These are phyloP conservation scores for Nicotiana sylvestris DNA, from an alignment of 257 asterid species.

Conservation along the genomic window DNA sequence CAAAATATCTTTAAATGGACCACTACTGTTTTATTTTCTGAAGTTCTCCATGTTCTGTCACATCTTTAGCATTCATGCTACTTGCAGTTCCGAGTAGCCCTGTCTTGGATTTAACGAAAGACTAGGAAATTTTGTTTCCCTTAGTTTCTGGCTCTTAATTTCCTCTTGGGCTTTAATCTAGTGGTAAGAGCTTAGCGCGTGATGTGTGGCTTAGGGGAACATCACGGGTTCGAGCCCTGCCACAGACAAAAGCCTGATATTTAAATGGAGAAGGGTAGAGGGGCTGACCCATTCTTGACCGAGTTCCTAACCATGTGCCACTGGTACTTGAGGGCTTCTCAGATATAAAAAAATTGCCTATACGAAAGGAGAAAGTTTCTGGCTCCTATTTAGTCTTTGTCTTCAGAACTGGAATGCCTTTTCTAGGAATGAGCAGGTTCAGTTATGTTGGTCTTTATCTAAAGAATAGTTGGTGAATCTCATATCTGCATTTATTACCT, in stretches of 20 bases:
- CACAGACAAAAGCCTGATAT: too few relatives aligned
- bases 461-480: neutral
- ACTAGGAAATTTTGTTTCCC: neutral
- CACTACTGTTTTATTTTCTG: neutral
- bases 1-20: neutral
- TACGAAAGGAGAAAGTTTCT: neutral
- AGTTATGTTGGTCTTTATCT: neutral
- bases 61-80: neutral
- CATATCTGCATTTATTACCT: neutral
- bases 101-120: neutral
- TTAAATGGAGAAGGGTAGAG: neutral
- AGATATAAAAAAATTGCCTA: neutral
- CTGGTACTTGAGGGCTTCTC: neutral
- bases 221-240: neutral
- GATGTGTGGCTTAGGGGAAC: neutral
- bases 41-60: neutral
- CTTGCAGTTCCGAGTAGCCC: neutral
- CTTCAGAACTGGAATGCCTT: neutral
- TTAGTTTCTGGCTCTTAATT: neutral
- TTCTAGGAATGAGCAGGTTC: neutral
- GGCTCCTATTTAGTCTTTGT: neutral
- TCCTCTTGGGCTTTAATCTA: neutral
- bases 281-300: neutral
- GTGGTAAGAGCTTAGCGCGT: neutral
- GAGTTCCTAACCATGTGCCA: neutral